Conservation (phyloP, 163 green algal species). For the Prototheca stagnorum region DNA sequence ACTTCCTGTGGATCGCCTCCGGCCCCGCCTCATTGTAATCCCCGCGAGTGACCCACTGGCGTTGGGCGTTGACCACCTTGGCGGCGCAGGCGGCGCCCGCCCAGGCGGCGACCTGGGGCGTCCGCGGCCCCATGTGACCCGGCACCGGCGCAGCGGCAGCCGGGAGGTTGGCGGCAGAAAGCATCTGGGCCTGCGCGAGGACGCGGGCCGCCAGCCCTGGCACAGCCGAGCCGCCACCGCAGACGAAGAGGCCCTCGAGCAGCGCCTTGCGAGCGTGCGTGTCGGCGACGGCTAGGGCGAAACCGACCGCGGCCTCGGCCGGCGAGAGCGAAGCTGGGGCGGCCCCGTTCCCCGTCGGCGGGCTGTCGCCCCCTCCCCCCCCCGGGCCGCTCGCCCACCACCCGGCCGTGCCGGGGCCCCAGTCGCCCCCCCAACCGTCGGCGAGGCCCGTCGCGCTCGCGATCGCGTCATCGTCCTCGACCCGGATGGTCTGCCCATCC, state of each 20-base stretch:
- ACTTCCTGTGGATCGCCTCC: conserved; percentile 16
- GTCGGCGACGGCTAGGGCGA: conserved; percentile 19
- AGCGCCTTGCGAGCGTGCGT: conserved; percentile 23
- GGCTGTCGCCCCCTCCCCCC: too few relatives aligned
- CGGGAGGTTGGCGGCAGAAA: conserved; percentile 23
- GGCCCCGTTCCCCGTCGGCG: too few relatives aligned
- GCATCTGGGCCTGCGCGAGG: conserved; percentile 25
- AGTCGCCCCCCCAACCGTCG: too few relatives aligned
- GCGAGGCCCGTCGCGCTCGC: conserved; percentile 47
- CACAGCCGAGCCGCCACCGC: conserved; percentile 35
- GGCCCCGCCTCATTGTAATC: conserved; percentile 31
- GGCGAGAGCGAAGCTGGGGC: conserved; percentile 9
- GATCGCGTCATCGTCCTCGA: conserved; percentile 15
- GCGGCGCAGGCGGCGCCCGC: conserved; percentile 72
- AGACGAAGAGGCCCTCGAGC: conserved; percentile 48
- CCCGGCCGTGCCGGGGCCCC: too few relatives aligned
- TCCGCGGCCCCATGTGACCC: conserved; percentile 65
- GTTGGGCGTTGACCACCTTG: conserved; percentile 21
- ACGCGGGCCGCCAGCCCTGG: conserved; percentile 30
- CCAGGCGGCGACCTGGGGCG: conserved; percentile 43
- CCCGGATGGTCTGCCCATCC: conserved; percentile 46
- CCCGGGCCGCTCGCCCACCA: too few relatives aligned
- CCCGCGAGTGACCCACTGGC: conserved; percentile 15
- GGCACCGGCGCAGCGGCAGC: conserved; percentile 28
- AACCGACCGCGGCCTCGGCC: conserved; percentile 4